These are phyloP conservation scores for Bothia castanella DNA, from an alignment of 1,284 basidiomycete species.

Conservation along the genomic window DNA sequence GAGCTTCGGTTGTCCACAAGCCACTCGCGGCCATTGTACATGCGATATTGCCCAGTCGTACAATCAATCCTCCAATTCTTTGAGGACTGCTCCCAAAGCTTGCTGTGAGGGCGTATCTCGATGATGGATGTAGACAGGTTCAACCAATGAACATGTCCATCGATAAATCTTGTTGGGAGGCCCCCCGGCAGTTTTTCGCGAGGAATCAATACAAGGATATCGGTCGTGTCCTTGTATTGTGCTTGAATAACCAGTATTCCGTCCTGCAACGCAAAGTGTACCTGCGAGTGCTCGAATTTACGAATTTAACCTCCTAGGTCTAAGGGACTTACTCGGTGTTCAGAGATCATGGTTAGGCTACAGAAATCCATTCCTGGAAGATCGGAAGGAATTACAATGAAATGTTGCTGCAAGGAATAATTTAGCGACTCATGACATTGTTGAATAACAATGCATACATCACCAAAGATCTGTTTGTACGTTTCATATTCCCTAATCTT, in stretches of 20 bases:
- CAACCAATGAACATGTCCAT: conserved; percentile 40
- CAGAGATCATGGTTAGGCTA: conserved; percentile 21
- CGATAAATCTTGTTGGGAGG: conserved; percentile 36
- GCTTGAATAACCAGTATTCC: conserved; percentile 31
- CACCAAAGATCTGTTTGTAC: conserved; percentile 31
- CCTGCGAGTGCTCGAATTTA: conserved; percentile 10
- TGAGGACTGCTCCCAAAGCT: conserved; percentile 21
- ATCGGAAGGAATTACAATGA: conserved; percentile 35
- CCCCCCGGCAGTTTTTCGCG: conserved; percentile 32
- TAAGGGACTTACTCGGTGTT: conserved; percentile 16
- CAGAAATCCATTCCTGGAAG: conserved; percentile 37
- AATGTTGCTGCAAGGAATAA: conserved; percentile 26
- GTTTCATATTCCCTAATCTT: conserved; percentile 28
- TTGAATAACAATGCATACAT: conserved; percentile 19
- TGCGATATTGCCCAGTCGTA: conserved; percentile 9
- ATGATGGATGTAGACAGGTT: conserved; percentile 26
- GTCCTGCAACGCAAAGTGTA: conserved; percentile 30
- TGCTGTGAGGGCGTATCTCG: conserved; percentile 36
- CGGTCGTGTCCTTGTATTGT: neutral
- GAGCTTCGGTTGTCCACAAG: conserved; percentile 34
- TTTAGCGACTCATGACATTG: neutral
- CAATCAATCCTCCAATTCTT: conserved; percentile 23
- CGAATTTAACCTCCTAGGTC: too few relatives aligned
- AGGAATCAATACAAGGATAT: conserved; percentile 37
- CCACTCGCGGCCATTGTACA: conserved; percentile 15